Percentiles rank a stretch among this genome's conserved stretches.
Evolutionary conservation across 805 yeast species (phyloP).

Genomic region (Allodekkera sacchari): DNA sequence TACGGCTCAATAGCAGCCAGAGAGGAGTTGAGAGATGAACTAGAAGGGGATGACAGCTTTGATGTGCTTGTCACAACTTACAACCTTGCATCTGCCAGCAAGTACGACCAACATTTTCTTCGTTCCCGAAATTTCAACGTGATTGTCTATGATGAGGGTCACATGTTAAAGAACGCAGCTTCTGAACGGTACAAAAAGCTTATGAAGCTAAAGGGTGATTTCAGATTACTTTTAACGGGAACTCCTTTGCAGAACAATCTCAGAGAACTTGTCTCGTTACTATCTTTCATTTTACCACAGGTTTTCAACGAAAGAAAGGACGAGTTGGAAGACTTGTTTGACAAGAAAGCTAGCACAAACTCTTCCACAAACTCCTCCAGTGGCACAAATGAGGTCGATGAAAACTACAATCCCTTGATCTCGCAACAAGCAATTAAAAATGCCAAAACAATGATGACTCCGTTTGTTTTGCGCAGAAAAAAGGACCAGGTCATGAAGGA

Average conservation of each 20-base stretch:
- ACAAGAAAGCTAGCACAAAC: slow-evolving; percentile 75
- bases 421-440: slow-evolving; percentile 87
- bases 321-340: slow-evolving; percentile 74
- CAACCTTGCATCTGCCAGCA: slow-evolving; percentile 80
- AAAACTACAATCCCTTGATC: slow-evolving; percentile 64
- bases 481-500: slow-evolving; percentile 89
- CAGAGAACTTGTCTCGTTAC: slow-evolving; percentile 78
- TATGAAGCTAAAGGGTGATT: slow-evolving; percentile 77
- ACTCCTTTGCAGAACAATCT: slow-evolving; percentile 94
- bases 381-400: slow-evolving; percentile 25
- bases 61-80: slow-evolving; percentile 95
- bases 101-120: slow-evolving; percentile 73
- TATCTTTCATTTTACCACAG: slow-evolving; percentile 84
- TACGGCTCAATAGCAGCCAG: slow-evolving; percentile 86
- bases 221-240: slow-evolving; percentile 85
- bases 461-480: slow-evolving; percentile 86
- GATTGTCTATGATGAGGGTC: slow-evolving; percentile 96
- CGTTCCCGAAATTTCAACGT: slow-evolving; percentile 71
- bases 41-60: slow-evolving; percentile 47
- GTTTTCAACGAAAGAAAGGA: slow-evolving; percentile 76
- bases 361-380: slow-evolving; percentile 23
- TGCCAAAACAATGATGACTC: slow-evolving; percentile 98
- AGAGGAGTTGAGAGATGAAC: slow-evolving; percentile 67
- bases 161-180: slow-evolving; percentile 83
- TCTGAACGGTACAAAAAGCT: slow-evolving; percentile 82